These are phyloP conservation scores for Chimonanthus salicifolius DNA, from an alignment of 164 flowering plant genomes.

Conservation along the genomic window DNA sequence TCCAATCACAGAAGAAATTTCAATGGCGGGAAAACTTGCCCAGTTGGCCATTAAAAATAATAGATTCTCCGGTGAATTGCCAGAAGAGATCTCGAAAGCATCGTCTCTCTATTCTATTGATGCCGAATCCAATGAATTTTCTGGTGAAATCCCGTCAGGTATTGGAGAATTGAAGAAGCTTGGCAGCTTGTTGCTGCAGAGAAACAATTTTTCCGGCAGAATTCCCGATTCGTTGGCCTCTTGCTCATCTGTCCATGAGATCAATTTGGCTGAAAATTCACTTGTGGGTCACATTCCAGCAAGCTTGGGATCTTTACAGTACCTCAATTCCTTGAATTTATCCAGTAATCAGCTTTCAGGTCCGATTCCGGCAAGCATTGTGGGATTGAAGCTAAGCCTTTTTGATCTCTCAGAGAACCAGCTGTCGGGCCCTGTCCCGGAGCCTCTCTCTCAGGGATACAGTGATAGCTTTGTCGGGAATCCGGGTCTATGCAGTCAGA, in stretches of 20 bases:
- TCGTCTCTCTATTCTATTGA: constrained; percentile 30
- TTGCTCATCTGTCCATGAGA: constrained; percentile 36
- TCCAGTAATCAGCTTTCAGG: constrained; percentile 64
- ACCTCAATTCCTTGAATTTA: constrained; percentile 50
- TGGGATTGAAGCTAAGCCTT: constrained; percentile 50
- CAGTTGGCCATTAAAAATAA: constrained; percentile 27
- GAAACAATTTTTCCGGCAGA: constrained; percentile 45
- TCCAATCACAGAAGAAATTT: constrained; percentile 45
- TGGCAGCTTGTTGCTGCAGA: constrained; percentile 30
- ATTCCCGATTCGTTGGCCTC: constrained; percentile 52
- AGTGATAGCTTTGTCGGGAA: constrained; percentile 58
- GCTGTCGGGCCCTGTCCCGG: constrained; percentile 52
- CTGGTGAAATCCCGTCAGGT: constrained; percentile 44
- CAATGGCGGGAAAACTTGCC: constrained; percentile 29
- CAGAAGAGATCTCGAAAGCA: constrained; percentile 48
- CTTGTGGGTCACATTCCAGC: constrained; percentile 59
- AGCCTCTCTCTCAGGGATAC: constrained; percentile 35
- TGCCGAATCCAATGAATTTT: constrained; percentile 42
- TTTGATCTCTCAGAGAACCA: constrained; percentile 63
- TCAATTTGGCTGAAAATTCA: constrained; percentile 52
- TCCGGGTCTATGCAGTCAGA: constrained; percentile 49
- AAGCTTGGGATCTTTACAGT: constrained; percentile 41
- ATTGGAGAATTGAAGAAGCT: constrained; percentile 48
- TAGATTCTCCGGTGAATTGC: constrained; percentile 52
- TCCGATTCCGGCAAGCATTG: constrained; percentile 44